Evolutionary conservation across 768 basidiomycete genomes (phyloP).

Genomic region (Suillus placidus): DNA sequence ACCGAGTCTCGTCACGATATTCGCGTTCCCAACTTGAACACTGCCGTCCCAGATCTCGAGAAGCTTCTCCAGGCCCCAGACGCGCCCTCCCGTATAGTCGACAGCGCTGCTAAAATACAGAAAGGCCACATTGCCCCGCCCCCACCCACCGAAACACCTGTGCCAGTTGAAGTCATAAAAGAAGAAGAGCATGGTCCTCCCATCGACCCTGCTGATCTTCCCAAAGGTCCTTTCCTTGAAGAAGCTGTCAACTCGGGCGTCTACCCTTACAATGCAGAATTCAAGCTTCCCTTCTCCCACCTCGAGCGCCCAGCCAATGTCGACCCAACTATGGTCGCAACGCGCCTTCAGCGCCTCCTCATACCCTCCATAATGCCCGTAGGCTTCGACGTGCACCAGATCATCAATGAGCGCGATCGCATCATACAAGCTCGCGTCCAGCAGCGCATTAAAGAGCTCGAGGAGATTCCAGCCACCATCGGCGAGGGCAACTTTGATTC

Average conservation of each 20-base stretch:
- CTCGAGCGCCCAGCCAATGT: constrained; percentile 65
- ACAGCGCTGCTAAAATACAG: too few relatives aligned
- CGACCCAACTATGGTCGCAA: constrained; percentile 65
- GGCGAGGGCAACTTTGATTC: constrained; percentile 73
- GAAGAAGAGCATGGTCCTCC: constrained; percentile 55
- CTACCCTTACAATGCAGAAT: constrained; percentile 94
- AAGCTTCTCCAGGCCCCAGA: too few relatives aligned
- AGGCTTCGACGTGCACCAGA: constrained; percentile 90
- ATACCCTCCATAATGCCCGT: constrained; percentile 89
- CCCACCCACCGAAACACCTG: too few relatives aligned
- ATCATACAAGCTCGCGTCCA: constrained; percentile 88
- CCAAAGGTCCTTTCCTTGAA: constrained; percentile 77
- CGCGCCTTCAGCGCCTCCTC: constrained; percentile 76
- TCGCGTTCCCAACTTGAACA: too few relatives aligned
- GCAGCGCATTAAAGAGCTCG: constrained; percentile 88
- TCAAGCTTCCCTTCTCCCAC: constrained; percentile 79
- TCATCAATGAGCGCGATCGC: constrained; percentile 89
- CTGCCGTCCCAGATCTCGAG: too few relatives aligned
- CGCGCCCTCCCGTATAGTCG: too few relatives aligned
- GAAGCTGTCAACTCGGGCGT: constrained; percentile 79
- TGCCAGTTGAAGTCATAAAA: constrained; percentile 41
- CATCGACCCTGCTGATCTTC: constrained; percentile 59
- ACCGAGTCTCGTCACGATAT: too few relatives aligned
- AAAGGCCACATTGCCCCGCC: too few relatives aligned
- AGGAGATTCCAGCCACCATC: constrained; percentile 75